A percentile compares a stretch with the other conserved stretches of the same genome.
These are phyloP conservation scores for Aspergillus asperescens DNA, from an alignment of 495 filamentous ascomycete genomes.

Conservation along the genomic window DNA sequence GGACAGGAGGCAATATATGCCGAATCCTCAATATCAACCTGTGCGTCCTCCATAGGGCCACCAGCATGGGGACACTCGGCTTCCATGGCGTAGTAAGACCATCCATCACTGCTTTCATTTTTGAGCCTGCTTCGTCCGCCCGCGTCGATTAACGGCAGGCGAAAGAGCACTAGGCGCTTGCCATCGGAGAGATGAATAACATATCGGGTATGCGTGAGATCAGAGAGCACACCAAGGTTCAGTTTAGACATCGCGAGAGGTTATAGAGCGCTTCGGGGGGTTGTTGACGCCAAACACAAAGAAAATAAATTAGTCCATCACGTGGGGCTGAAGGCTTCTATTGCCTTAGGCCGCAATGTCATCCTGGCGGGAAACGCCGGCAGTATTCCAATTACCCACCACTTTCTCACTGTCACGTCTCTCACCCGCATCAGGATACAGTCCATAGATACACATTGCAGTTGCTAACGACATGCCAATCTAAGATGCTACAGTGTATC, in stretches of 20 bases:
- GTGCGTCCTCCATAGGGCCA: slow-evolving; percentile 47
- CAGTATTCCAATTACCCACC: too few relatives aligned
- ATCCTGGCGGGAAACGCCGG: too few relatives aligned
- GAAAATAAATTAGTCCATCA: background rate
- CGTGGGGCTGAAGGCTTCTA: too few relatives aligned
- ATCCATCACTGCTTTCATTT: slow-evolving; percentile 37
- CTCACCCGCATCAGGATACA: too few relatives aligned
- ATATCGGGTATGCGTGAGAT: slow-evolving; percentile 43
- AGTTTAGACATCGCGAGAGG: background rate
- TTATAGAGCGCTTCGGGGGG: background rate
- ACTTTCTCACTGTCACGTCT: too few relatives aligned
- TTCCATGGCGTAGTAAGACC: slow-evolving; percentile 52
- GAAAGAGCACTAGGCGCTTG: slow-evolving; percentile 49
- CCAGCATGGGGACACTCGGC: slow-evolving; percentile 51
- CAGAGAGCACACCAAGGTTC: slow-evolving; percentile 4
- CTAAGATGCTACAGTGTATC: too few relatives aligned
- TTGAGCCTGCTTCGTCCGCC: slow-evolving; percentile 16
- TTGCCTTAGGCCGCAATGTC: too few relatives aligned
- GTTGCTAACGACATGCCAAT: too few relatives aligned
- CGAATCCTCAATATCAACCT: slow-evolving; percentile 50
- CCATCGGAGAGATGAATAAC: slow-evolving; percentile 45
- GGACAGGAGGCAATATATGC: slow-evolving; percentile 51
- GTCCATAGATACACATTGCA: too few relatives aligned
- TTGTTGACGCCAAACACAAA: background rate
- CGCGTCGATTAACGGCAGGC: slow-evolving; percentile 41